These are phyloP conservation scores for Aspergillus viridinutans DNA, from an alignment of 2,329 filamentous ascomycete species.

Conservation along the genomic window DNA sequence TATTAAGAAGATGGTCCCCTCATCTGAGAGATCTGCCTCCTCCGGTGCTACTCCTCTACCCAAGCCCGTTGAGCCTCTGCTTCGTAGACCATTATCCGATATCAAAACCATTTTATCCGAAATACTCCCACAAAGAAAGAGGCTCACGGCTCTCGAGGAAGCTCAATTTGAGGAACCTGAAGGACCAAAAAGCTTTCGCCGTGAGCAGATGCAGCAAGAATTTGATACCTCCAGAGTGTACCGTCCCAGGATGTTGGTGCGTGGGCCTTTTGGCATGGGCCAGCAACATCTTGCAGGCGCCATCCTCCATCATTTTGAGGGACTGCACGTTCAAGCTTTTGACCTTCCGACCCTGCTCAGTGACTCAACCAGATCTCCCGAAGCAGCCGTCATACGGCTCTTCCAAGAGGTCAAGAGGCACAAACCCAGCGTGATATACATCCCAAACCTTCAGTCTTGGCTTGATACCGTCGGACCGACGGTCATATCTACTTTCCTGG, in stretches of 20 bases:
- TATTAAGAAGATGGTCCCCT: conserved; percentile 92
- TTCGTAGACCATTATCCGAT: conserved; percentile 66
- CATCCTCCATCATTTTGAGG: conserved; percentile 84
- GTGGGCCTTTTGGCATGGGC: conserved; percentile 83
- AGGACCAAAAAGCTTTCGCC: conserved; percentile 75
- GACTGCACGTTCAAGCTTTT: conserved; percentile 90
- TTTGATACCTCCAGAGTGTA: conserved; percentile 88
- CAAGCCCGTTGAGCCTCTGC: conserved; percentile 72
- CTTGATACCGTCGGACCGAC: conserved; percentile 63
- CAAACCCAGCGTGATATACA: conserved; percentile 92
- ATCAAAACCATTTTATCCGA: conserved; percentile 68
- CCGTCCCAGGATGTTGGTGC: conserved; percentile 78
- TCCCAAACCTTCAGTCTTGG: conserved; percentile 88
- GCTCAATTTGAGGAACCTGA: conserved; percentile 87
- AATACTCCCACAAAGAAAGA: conserved; percentile 78
- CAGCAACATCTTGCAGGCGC: conserved; percentile 85
- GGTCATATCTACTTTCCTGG: conserved; percentile 74
- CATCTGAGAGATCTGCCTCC: conserved; percentile 83
- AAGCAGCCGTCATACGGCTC: conserved; percentile 83
- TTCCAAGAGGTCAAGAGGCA: conserved; percentile 91
- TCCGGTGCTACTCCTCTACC: conserved; percentile 80
- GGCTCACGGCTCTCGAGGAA: conserved; percentile 84
- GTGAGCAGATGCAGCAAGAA: conserved; percentile 70
- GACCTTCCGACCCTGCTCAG: conserved; percentile 83
- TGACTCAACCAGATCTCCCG: conserved; percentile 73